A percentile compares a stretch with the other conserved stretches of the same genome.
phyloP scores from a whole-genome alignment of 2,329 filamentous ascomycete species.

The Coniella lustricola region DNA sequence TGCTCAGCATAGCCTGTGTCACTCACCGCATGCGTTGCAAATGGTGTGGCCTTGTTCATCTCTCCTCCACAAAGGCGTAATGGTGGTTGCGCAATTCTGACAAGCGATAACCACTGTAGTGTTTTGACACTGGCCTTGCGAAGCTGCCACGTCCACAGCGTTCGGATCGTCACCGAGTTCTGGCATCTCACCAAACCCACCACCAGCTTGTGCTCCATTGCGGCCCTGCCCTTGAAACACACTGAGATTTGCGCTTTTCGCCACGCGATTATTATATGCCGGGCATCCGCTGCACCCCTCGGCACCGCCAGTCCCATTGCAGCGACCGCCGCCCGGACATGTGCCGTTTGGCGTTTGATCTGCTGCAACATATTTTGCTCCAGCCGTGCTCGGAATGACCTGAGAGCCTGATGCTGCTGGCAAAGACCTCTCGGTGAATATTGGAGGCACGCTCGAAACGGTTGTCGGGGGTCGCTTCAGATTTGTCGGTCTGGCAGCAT shows the following conservation, averaged over 20 bases:
- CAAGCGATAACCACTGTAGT: constrained; percentile 77
- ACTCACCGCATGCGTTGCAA: constrained; percentile 93
- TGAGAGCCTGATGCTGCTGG: constrained; percentile 32
- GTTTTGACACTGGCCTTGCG: constrained; percentile 36
- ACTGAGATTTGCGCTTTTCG: constrained; percentile 72
- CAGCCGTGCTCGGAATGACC: constrained; percentile 32
- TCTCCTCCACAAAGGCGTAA: constrained; percentile 90
- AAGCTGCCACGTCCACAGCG: constrained; percentile 43
- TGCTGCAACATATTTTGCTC: constrained; percentile 68
- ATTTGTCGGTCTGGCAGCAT: constrained; percentile 83
- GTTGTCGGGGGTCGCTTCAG: constrained; percentile 67
- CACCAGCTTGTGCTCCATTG: constrained; percentile 22
- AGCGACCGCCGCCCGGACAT: constrained; percentile 88
- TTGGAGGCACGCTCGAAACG: constrained; percentile 37
- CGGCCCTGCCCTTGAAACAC: constrained; percentile 40
- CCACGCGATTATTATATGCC: constrained; percentile 92
- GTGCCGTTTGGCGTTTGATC: constrained; percentile 74
- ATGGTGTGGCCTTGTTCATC: constrained; percentile 95
- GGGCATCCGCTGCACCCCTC: constrained; percentile 94
- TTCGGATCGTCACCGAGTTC: constrained; percentile 29
- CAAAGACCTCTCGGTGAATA: constrained; percentile 33
- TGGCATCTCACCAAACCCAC: constrained; percentile 18
- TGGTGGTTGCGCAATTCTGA: constrained; percentile 93
- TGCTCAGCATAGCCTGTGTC: not conserved
- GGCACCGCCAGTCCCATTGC: constrained; percentile 92